Conservation (phyloP, 2,329 filamentous ascomycete species). For the Diplodia intermedia region DNA sequence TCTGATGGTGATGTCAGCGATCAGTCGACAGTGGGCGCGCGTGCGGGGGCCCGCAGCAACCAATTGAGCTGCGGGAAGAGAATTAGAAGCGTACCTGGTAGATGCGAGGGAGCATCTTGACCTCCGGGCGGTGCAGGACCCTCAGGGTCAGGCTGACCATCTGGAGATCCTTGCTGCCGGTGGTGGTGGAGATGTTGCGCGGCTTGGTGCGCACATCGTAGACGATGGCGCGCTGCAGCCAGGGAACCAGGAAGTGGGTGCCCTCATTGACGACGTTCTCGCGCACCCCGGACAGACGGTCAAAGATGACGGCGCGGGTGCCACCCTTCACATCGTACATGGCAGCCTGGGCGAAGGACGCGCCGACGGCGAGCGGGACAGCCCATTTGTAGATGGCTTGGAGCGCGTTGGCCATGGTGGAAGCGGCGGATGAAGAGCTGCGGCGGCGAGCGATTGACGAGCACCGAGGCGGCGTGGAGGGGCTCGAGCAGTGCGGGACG, state of each 20-base stretch:
- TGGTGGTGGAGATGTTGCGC: conserved; percentile 95
- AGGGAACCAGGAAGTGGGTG: conserved; percentile 94
- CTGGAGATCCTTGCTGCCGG: conserved; percentile 97
- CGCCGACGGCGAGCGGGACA: conserved; percentile 74
- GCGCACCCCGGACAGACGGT: conserved; percentile 89
- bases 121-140: conserved; percentile 92
- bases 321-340: conserved; percentile 98
- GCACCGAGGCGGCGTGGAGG: conserved; percentile 1
- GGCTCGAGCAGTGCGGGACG: conserved; percentile 1
- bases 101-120: conserved; percentile 91
- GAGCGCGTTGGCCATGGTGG: conserved; percentile 32
- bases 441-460: conserved; percentile 2
- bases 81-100: conserved; percentile 76
- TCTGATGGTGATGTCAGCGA: conserved; percentile 61
- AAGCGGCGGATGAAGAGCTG: background rate
- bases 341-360: conserved; percentile 74
- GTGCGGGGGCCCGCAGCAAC: background rate
- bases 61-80: background rate
- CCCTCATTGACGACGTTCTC: conserved; percentile 93
- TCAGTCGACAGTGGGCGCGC: conserved; percentile 1
- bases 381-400: conserved; percentile 71
- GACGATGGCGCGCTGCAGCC: conserved; percentile 92
- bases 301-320: conserved; percentile 95
- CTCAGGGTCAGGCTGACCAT: conserved; percentile 99
- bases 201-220: conserved; percentile 98